Evolutionary conservation across 2,329 filamentous ascomycete genomes (phyloP), one percentile per base, ranked within the genome.

Genomic region (Colletotrichum higginsianum): DNA sequence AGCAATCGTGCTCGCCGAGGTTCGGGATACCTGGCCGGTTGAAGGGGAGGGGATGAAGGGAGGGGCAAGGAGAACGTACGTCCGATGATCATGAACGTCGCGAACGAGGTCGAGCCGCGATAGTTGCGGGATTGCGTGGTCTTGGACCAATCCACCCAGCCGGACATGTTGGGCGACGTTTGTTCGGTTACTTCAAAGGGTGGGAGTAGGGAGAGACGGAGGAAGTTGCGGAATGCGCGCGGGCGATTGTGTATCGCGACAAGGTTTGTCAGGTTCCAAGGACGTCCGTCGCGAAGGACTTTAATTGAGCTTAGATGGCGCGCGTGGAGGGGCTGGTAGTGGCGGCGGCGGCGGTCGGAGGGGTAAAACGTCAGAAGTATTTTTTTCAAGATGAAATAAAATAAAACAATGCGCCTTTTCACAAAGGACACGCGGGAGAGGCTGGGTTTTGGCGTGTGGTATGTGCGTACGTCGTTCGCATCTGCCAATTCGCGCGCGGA

Each of bases 1-100:
- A 26, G 57, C 35, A 61, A 40, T 67, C 49, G 40, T 23, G 35
- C 30, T 67, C 49, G 40, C 18, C 23, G 21, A 26, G 46, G n/a
- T 7, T 21, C 30, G 30, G 30, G 4, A 38, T 15, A 2, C 7
- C 6, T 38, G 35, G 9, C 9, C 16, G 13, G 15, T 16, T 3
- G 18, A 40, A 9, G 18, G 7, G 38, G 26, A 72, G 57, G 21
- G 23, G 47, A 60, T n/a, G 40, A 38, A 68, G 56, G 75, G 71
- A 55, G 72, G 47, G 30, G 74, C 52, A 62, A 65, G 74, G 46
- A 67, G 50, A 62, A 90, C 94, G 81, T 89, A 98, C 96, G 95
- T 75, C 94, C 95, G 76, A 98, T 92, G 80, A 99, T 98, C 83
- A 99, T 92, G 81, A 98, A 98, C 57, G 96, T 98, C 83, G 95